A percentile compares a stretch with the other conserved stretches of the same genome.
phyloP scores from a whole-genome alignment of 805 yeast species.

The Pichia insulana region DNA sequence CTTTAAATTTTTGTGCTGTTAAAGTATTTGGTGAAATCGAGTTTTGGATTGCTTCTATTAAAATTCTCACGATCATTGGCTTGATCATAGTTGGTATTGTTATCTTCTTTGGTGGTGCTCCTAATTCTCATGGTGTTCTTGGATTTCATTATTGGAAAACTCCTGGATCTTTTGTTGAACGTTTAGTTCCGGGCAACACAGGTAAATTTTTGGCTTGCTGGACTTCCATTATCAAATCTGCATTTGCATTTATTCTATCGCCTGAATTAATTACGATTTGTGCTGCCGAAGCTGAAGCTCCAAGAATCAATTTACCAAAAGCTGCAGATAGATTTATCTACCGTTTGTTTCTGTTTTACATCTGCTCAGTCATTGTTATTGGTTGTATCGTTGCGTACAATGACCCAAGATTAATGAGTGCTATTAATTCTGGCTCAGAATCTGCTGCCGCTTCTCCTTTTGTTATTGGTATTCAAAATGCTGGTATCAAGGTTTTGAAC shows the following conservation, averaged over 20 bases:
- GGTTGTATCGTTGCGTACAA: slow-evolving; percentile 52
- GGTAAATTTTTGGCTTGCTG: slow-evolving; percentile 59
- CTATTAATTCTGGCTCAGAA: slow-evolving; percentile 34
- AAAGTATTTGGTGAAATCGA: slow-evolving; percentile 39
- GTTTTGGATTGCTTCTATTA: slow-evolving; percentile 59
- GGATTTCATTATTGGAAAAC: slow-evolving; percentile 64
- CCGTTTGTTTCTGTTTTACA: slow-evolving; percentile 54
- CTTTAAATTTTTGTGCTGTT: slow-evolving; percentile 40
- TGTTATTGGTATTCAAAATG: slow-evolving; percentile 70
- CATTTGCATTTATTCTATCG: slow-evolving; percentile 54
- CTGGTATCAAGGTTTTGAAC: slow-evolving; percentile 59
- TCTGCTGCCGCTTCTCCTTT: slow-evolving; percentile 82
- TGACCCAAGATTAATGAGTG: slow-evolving; percentile 38
- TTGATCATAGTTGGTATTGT: slow-evolving; percentile 46
- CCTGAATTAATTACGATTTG: slow-evolving; percentile 53
- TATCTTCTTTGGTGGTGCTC: slow-evolving; percentile 59
- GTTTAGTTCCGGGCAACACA: slow-evolving; percentile 41
- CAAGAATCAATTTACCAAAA: slow-evolving; percentile 52
- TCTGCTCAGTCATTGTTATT: slow-evolving; percentile 46
- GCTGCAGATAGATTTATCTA: slow-evolving; percentile 53
- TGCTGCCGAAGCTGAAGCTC: slow-evolving; percentile 51
- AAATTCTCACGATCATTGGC: slow-evolving; percentile 57
- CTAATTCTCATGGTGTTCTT: slow-evolving; percentile 39
- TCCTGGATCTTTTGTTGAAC: slow-evolving; percentile 39
- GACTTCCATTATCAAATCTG: slow-evolving; percentile 54